Percentiles rank a stretch among this genome's conserved stretches.
These are phyloP conservation scores for Blastobotrys ciferrii DNA, from an alignment of 1,139 yeast genomes.

Conservation along the genomic window DNA sequence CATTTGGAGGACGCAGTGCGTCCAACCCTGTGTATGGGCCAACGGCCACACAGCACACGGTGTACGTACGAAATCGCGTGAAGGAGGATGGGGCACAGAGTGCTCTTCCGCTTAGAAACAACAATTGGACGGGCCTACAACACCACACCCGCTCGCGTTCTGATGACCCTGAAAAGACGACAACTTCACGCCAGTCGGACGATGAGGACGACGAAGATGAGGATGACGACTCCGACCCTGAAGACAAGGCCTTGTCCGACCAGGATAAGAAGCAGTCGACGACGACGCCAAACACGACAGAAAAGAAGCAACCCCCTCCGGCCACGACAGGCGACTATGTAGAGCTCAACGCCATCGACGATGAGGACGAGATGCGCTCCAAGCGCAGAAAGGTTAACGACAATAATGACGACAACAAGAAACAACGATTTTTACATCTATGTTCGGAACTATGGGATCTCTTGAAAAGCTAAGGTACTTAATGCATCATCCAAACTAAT, in stretches of 20 bases:
- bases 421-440: conserved; percentile 30
- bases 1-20: neutral
- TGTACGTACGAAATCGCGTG: conserved; percentile 16
- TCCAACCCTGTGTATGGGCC: conserved; percentile 4
- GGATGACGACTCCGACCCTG: conserved; percentile 17
- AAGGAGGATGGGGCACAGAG: conserved; percentile 30
- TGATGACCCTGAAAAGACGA: conserved; percentile 24
- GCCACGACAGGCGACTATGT: neutral
- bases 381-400: conserved; percentile 4
- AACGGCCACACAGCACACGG: neutral
- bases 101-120: conserved; percentile 29
- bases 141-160: conserved; percentile 5
- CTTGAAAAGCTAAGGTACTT: conserved; percentile 17
- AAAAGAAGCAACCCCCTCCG: neutral
- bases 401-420: conserved; percentile 17
- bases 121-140: conserved; percentile 1
- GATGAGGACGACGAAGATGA: conserved; percentile 12
- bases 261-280: conserved; percentile 11
- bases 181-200: conserved; percentile 8
- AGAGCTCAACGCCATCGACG: conserved; percentile 11
- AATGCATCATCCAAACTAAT: neutral
- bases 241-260: conserved; percentile 11
- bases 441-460: conserved; percentile 37
- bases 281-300: too few relatives aligned
- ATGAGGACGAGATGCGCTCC: conserved; percentile 12